Evolutionary conservation across 139 green algal species (phyloP).

Genomic region (Tetraselmis chui): DNA sequence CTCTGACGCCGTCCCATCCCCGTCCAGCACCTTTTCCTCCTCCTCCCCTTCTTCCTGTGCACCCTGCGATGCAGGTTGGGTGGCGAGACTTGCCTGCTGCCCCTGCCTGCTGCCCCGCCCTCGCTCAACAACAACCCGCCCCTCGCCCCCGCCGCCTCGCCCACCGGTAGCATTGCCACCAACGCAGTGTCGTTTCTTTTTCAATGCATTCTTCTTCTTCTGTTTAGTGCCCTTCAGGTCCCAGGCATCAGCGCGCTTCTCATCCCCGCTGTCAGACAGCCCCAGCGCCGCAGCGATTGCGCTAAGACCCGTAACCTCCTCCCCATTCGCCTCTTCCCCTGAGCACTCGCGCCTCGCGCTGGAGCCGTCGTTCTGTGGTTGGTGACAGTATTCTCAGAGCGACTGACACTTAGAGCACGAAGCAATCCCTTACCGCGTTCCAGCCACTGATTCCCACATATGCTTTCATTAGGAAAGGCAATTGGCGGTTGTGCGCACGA

Average conservation of each 20-base stretch:
- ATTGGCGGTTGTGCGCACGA: no score
- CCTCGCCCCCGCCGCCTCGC: background rate
- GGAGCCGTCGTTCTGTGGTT: no score
- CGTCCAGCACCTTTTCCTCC: slow-evolving; percentile 10
- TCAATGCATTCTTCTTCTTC: slow-evolving; percentile 18
- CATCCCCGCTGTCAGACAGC: background rate
- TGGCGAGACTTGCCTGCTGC: background rate
- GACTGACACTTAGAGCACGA: no score
- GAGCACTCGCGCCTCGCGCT: no score
- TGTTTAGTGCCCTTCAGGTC: slow-evolving; percentile 26
- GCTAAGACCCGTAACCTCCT: background rate
- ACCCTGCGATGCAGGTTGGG: no score
- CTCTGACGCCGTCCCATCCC: background rate
- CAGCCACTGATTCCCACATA: no score
- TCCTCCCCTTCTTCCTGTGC: background rate
- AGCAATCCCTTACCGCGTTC: no score
- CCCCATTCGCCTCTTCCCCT: background rate
- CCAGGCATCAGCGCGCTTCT: background rate
- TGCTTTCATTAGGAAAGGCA: no score
- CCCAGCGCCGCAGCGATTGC: background rate
- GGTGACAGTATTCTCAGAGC: no score
- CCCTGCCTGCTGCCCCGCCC: background rate
- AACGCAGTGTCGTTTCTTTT: slow-evolving; percentile 19
- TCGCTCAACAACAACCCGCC: slow-evolving; percentile 3
- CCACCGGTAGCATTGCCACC: background rate